Evolutionary conservation across 192 early-diverging fungal species (phyloP).

Genomic region (Ramicandelaber brevisporus): DNA sequence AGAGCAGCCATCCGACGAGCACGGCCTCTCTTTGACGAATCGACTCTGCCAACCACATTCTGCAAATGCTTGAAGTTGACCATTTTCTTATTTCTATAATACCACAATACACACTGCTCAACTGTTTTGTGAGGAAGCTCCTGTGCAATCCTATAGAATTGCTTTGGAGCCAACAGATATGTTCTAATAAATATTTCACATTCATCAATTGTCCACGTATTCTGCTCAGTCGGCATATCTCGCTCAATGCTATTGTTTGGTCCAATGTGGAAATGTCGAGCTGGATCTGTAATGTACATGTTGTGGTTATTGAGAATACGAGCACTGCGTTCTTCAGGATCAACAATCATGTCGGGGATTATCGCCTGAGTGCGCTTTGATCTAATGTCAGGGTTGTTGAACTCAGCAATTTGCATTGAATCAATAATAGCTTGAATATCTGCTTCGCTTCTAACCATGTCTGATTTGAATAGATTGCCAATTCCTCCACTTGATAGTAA

Average conservation of each 20-base stretch:
- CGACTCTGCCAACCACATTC: too few relatives aligned
- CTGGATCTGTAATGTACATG: constrained; percentile 26
- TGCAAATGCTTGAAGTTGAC: constrained; percentile 41
- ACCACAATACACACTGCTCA: constrained; percentile 44
- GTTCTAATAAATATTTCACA: constrained; percentile 31
- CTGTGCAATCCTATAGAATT: constrained; percentile 45
- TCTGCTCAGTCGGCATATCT: too few relatives aligned
- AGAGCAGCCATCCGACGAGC: too few relatives aligned
- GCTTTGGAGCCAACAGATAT: constrained; percentile 41
- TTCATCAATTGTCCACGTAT: constrained; percentile 37
- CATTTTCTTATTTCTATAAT: constrained; percentile 54
- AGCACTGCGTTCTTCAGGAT: constrained; percentile 19
- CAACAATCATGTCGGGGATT: constrained; percentile 47
- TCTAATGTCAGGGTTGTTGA: constrained; percentile 39
- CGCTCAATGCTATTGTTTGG: constrained; percentile 18
- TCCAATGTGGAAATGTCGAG: constrained; percentile 26
- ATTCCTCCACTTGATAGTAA: too few relatives aligned
- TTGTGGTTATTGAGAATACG: constrained; percentile 30
- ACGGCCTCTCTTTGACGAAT: too few relatives aligned
- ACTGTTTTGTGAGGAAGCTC: constrained; percentile 33
- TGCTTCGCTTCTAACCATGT: constrained; percentile 51
- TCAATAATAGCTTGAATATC: constrained; percentile 51
- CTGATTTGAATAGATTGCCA: constrained; percentile 30
- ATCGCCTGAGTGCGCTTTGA: constrained; percentile 40
- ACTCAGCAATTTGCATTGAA: constrained; percentile 36